Base-by-base conservation (phyloP, 73 alveolate species). In the Uronychia binucleata region DNA sequence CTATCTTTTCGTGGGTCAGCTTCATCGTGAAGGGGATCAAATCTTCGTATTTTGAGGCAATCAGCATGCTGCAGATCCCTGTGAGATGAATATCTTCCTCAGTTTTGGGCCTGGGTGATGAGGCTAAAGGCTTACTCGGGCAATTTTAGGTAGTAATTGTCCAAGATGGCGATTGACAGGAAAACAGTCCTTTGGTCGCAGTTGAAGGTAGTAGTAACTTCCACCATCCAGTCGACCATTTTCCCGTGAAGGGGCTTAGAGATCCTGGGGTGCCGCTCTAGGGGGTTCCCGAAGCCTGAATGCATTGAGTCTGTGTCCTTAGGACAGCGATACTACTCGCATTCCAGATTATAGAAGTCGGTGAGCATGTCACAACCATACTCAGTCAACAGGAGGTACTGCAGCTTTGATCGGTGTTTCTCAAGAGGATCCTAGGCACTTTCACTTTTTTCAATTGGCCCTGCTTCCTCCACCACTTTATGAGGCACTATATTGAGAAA, bases 161-260 rank as follows among this genome's bases (percentile, higher is more conserved):
- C 67, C 67, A 46, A 46, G 5, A 46, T 11, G 67, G 67, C 67
- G 5, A 46, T 19, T 46, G 67, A 46, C n/a, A 46, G 82, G 92
- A 94, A 97, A 77, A 87, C 93, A 30, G 98, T 93, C 35, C 94
- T 87, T 74, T 89, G 92, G 77, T 89, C 88, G 46, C 97, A 83
- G 1, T 83, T 82, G 79, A 90, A 97, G 0, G 97, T 83, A 83
- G 94, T 88, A 46, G 93, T 82, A 30, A 96, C 97, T 92, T 96
- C 99, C 11, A 96, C 85, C 97, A 95, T 94, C 99, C 99, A 97
- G 90, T 97, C 98, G n/a, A 95, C 95, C 99, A 97, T 96, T 87
- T 90, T 96, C 1, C 98, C 92, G 92, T 99, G 86, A 5, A 67
- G 67, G 5, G 5, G n/a, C 19, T 46, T 46, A 11, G 67, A 11